These are phyloP conservation scores for Dactylella cylindrospora DNA, from an alignment of 2,329 filamentous ascomycete species.

Conservation along the genomic window DNA sequence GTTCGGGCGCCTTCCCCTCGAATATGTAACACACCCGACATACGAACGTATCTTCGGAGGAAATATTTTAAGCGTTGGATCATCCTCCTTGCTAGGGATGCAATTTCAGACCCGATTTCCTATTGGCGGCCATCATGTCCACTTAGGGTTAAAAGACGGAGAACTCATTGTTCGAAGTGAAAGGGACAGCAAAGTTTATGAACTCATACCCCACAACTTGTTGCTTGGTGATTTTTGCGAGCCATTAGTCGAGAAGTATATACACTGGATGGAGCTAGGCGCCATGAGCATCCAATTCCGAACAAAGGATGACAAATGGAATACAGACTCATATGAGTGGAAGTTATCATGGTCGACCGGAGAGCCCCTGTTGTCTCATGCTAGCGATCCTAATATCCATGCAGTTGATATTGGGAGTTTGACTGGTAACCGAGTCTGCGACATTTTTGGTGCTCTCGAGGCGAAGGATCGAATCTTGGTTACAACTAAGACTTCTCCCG, in stretches of 20 bases:
- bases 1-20: conserved; percentile 55
- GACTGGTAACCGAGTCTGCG: conserved; percentile 51
- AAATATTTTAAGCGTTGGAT: conserved; percentile 52
- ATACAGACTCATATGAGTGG: conserved; percentile 49
- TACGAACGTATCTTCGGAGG: conserved; percentile 56
- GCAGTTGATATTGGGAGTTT: conserved; percentile 52
- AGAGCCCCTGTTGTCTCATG: conserved; percentile 48
- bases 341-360: conserved; percentile 40
- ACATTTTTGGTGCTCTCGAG: conserved; percentile 53
- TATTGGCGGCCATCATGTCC: conserved; percentile 43
- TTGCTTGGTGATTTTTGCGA: conserved; percentile 50
- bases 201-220: conserved; percentile 50
- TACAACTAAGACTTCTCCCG: conserved; percentile 4
- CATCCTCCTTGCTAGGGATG: conserved; percentile 52
- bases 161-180: conserved; percentile 52
- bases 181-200: conserved; percentile 44
- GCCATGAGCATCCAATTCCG: conserved; percentile 50
- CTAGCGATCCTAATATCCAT: conserved; percentile 45
- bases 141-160: conserved; percentile 45
- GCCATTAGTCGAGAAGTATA: conserved; percentile 52
- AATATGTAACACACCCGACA: conserved; percentile 54
- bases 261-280: conserved; percentile 56
- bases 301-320: conserved; percentile 41
- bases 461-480: conserved; percentile 49
- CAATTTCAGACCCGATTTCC: conserved; percentile 49